A percentile compares a stretch with the other conserved stretches of the same genome.
These are phyloP conservation scores for Arthroderma uncinatum DNA, from an alignment of 2,329 filamentous ascomycete genomes.

Conservation along the genomic window DNA sequence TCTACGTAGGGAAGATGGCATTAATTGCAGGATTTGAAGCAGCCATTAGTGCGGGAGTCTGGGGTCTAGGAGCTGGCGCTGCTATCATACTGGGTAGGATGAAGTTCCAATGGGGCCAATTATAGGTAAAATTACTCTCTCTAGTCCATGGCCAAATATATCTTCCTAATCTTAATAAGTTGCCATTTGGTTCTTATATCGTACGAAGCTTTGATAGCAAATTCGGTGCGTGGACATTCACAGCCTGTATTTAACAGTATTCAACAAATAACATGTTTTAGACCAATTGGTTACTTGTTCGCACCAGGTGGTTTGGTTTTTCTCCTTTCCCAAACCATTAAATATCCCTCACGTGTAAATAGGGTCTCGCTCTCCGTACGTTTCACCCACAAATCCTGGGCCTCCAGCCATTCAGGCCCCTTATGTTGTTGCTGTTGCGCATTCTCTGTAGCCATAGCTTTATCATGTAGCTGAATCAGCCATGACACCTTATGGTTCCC, in stretches of 20 bases:
- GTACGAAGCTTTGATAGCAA: background rate
- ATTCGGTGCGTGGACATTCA: background rate
- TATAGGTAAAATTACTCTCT: constrained; percentile 4
- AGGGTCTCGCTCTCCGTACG: constrained; percentile 78
- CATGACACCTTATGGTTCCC: constrained; percentile 88
- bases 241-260: too few species aligned
- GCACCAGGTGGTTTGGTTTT: constrained; percentile 29
- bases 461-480: constrained; percentile 82
- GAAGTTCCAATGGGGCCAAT: constrained; percentile 31
- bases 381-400: constrained; percentile 89
- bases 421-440: constrained; percentile 25
- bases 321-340: constrained; percentile 92
- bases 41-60: constrained; percentile 28
- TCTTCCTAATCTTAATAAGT: background rate
- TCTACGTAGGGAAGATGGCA: constrained; percentile 28
- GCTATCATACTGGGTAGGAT: constrained; percentile 31
- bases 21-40: constrained; percentile 30
- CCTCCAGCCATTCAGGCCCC: constrained; percentile 76
- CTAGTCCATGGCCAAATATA: background rate
- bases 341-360: constrained; percentile 85
- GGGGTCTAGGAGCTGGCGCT: constrained; percentile 28
- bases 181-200: background rate
- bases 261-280: background rate
- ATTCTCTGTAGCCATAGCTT: constrained; percentile 43
- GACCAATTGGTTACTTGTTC: background rate